phyloP scores from a whole-genome alignment of 148 eudicot species.

The Rhododendron vialii region DNA sequence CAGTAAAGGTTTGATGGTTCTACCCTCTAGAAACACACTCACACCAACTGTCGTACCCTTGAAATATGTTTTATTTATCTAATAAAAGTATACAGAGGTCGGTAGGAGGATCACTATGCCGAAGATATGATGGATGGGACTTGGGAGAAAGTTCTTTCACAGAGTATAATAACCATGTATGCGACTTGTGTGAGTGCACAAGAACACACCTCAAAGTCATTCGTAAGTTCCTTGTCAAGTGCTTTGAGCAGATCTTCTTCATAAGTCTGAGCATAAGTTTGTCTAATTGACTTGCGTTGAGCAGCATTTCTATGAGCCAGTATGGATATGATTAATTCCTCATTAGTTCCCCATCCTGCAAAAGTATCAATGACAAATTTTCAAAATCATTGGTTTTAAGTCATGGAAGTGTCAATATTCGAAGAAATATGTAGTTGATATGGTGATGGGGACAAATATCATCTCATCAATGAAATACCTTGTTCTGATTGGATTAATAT shows the following conservation, averaged over 20 bases:
- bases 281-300: constrained; percentile 43
- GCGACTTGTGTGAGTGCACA: neutral
- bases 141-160: neutral
- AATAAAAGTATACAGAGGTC: neutral
- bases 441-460: neutral
- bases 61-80: neutral
- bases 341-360: constrained; percentile 68
- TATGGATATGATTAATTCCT: constrained; percentile 40
- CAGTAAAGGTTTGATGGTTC: neutral
- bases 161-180: neutral
- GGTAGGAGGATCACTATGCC: neutral
- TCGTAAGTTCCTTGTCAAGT: constrained; percentile 45
- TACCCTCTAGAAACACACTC: neutral
- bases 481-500: neutral
- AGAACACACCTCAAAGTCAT: constrained; percentile 47
- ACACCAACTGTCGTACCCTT: neutral
- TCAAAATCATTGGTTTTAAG: neutral
- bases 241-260: constrained; percentile 56
- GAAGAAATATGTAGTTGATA: neutral
- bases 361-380: neutral
- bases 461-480: neutral
- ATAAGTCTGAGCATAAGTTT: constrained; percentile 40
- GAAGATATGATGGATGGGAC: neutral
- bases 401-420: neutral
- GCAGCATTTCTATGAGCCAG: constrained; percentile 48